Conservation (phyloP, 768 basidiomycete genomes). For the Omphalotus guepiniiformis region DNA sequence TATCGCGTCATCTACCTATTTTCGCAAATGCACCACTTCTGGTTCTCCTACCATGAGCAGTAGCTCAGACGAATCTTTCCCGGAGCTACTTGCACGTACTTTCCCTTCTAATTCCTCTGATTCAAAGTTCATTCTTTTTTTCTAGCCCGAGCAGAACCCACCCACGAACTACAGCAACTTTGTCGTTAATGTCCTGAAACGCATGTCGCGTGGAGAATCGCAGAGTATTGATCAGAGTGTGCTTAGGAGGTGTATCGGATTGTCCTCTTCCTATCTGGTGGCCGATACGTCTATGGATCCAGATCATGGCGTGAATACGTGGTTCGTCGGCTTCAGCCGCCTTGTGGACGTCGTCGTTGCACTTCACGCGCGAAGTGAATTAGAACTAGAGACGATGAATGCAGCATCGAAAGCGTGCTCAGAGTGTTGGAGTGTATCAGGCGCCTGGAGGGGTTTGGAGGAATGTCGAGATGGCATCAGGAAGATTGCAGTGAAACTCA, state of each 20-base stretch:
- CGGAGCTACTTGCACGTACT: not conserved
- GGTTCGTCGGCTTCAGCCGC: constrained; percentile 63
- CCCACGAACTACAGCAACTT: constrained; percentile 61
- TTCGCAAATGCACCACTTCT: not conserved
- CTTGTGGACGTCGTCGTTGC: constrained; percentile 70
- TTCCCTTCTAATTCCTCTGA: not conserved
- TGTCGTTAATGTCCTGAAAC: constrained; percentile 51
- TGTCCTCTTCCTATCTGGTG: constrained; percentile 76
- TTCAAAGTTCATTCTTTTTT: constrained; percentile 6
- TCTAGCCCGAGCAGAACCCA: constrained; percentile 23
- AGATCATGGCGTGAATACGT: constrained; percentile 51
- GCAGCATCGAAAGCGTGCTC: constrained; percentile 68
- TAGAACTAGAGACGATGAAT: constrained; percentile 75
- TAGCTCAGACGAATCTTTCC: constrained; percentile 1
- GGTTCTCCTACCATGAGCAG: constrained; percentile 4
- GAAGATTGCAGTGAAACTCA: constrained; percentile 57
- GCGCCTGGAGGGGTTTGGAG: constrained; percentile 64
- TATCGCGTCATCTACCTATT: not conserved
- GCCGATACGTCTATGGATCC: constrained; percentile 68
- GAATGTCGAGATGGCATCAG: constrained; percentile 61
- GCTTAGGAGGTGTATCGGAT: constrained; percentile 60
- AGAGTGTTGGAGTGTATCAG: constrained; percentile 76
- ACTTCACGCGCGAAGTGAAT: constrained; percentile 61
- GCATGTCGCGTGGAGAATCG: constrained; percentile 41
- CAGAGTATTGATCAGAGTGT: constrained; percentile 52